Conservation (phyloP, 331 rosid species). For the Quercus phellos region DNA sequence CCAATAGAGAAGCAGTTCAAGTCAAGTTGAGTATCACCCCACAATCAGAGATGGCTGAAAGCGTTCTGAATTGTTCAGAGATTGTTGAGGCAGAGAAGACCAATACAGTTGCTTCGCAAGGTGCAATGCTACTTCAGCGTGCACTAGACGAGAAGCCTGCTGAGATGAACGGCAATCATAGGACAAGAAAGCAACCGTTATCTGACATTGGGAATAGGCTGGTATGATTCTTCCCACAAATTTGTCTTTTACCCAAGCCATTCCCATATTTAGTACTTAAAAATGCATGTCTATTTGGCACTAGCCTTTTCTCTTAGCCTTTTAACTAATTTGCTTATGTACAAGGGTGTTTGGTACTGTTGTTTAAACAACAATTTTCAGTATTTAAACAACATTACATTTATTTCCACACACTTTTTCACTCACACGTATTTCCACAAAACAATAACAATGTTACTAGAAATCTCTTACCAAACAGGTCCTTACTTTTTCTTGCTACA, state of each 20-base stretch:
- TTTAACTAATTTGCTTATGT: no score
- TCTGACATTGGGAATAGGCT: slow-evolving; percentile 68
- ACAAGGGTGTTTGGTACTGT: no score
- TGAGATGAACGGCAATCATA: slow-evolving; percentile 28
- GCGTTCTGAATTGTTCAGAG: slow-evolving; percentile 20
- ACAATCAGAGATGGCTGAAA: slow-evolving; percentile 32
- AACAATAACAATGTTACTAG: no score
- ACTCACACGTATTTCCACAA: no score
- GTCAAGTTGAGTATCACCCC: slow-evolving; percentile 24
- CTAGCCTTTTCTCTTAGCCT: no score
- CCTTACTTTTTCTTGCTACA: no score
- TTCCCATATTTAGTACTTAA: not conserved
- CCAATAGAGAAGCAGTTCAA: slow-evolving; percentile 49
- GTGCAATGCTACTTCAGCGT: slow-evolving; percentile 51
- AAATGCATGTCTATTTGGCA: no score
- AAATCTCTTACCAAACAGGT: no score
- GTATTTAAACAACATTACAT: no score
- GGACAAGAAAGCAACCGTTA: slow-evolving; percentile 55
- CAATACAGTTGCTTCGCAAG: slow-evolving; percentile 35
- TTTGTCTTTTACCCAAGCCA: not conserved
- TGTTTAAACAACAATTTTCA: no score
- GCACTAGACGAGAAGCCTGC: slow-evolving; percentile 53
- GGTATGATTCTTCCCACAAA: slow-evolving; percentile 35
- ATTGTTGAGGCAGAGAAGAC: slow-evolving; percentile 17
- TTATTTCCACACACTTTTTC: no score